Evolutionary conservation across 2,329 filamentous ascomycete genomes (phyloP), one percentile per base, ranked within the genome.

Genomic region (Allantophomopsis cytisporea): DNA sequence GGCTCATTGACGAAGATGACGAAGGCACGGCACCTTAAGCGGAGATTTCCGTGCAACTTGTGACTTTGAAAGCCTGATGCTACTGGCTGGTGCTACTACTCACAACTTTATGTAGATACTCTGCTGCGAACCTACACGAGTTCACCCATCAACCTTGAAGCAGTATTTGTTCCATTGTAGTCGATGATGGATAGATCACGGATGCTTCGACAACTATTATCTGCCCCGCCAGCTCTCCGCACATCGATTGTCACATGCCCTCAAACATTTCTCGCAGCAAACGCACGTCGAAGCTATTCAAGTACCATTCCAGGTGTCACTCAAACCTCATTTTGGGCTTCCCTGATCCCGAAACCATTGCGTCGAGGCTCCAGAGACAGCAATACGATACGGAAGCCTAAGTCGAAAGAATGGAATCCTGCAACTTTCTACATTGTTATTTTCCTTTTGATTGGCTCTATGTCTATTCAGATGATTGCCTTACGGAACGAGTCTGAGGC

Each of bases 401-500:
- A n/a, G n/a, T n/a, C n/a, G n/a, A n/a, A n/a, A n/a, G n/a, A n/a
- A n/a, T n/a, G n/a, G n/a, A n/a, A n/a, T n/a, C n/a, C n/a, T 20
- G 18, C 82, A 15, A 87, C 80, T 0, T 89, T 86, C 53, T 91
- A 80, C 58, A 84, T 89, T 49, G 66, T 79, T 50, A 84, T 89
- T 46, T 87, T 87, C 53, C 66, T 87, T 32, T 70, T 96, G 46
- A 89, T 96, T 47, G 93, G 93, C 4, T 94, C 86, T 45, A 94
- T 95, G 69, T 84, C 89, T 12, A 95, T 98, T 50, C 84, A 95
- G 52, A 83, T 91, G 69, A 80, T 98, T 53, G 70, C 78, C 30
- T 58, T 96, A 51, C 81, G 80, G 51, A 83, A 83, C 50, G 80
- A 88, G 38, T 82, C 79, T 53, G 68, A 71, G 23, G 75, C 78